Base-by-base conservation (phyloP, 345 rosid species). In the Nephelium lappaceum region DNA sequence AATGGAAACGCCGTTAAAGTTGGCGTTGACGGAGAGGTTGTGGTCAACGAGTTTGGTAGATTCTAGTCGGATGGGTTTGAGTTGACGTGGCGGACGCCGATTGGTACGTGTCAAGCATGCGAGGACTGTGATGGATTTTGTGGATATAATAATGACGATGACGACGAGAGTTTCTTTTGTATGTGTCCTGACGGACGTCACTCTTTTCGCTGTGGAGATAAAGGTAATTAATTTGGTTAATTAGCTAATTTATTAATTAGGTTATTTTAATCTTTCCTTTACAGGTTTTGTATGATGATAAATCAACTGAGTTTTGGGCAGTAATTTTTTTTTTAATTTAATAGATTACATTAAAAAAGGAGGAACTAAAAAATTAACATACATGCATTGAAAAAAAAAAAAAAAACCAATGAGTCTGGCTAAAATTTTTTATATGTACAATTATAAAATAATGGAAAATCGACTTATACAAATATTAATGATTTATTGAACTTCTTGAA, bases 81-180 rank as follows among this genome's bases (percentile, higher is more conserved):
- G 72, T 25, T 80, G 53, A 72, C 76, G n/a, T 80, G 85, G 85
- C 51, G 31, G 67, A 62, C 79, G 5, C 69, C 71, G 4, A 58
- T 61, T 25, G 81, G 62, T 18, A 69, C 47, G 11, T 80, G 84
- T 27, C 79, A 27, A 60, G 66, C 78, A 4, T 85, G 82, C 38
- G 82, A 82, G 80, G 82, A 80, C 2, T 55, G 57, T 2, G 74
- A 81, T 39, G 85, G 88, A 21, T 49, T 83, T 12, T 80, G 88
- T 64, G 85, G 74, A 12, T 72, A 67, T 21, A 23, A 12, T 6
- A 23, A 12, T 6, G 76, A 67, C 38, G 63, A 27, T 62, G 25
- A n/a, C 19, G 27, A 36, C 11, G 49, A 31, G 16, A 61, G 69
- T 36, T 85, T 82, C 72, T 70, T 70, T 51, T 82, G 82, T 55